Evolutionary conservation across 2,329 filamentous ascomycete genomes (phyloP).

Genomic region (Clonostachys rosea): DNA sequence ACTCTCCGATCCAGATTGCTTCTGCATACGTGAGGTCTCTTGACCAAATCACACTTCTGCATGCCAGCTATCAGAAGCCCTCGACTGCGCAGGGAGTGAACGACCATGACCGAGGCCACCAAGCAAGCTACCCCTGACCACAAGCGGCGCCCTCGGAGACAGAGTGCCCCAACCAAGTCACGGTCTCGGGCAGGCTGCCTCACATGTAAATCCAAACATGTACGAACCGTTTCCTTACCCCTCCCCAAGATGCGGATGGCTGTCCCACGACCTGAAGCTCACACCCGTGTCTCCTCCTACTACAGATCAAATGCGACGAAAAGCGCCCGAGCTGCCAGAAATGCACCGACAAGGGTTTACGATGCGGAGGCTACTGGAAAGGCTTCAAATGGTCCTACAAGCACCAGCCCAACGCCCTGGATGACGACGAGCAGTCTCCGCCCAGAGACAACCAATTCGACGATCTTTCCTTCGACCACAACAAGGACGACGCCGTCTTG

Average conservation of each 20-base stretch:
- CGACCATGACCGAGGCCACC: too few relatives aligned
- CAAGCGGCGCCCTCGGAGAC: too few relatives aligned
- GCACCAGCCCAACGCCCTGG: conserved; percentile 16
- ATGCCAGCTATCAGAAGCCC: too few relatives aligned
- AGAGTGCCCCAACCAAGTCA: background rate
- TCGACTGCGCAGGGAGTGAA: too few relatives aligned
- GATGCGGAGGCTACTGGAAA: conserved; percentile 17
- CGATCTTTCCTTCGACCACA: background rate
- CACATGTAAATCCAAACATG: conserved; percentile 10
- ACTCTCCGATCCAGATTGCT: too few relatives aligned
- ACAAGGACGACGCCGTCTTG: background rate
- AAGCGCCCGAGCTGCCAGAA: conserved; percentile 17
- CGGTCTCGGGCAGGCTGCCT: conserved; percentile 7
- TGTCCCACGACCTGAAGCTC: background rate
- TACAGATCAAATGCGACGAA: conserved; percentile 22
- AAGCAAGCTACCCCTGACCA: too few relatives aligned
- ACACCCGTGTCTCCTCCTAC: background rate
- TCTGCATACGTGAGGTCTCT: too few relatives aligned
- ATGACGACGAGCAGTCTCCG: background rate
- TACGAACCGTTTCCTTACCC: conserved; percentile 4
- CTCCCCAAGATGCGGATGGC: background rate
- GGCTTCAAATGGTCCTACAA: conserved; percentile 35
- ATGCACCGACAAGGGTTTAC: conserved; percentile 17
- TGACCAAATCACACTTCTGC: too few relatives aligned
- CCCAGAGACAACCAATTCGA: background rate